phyloP scores from a whole-genome alignment of 2,329 filamentous ascomycete species.

The Zasmidium cellare region DNA sequence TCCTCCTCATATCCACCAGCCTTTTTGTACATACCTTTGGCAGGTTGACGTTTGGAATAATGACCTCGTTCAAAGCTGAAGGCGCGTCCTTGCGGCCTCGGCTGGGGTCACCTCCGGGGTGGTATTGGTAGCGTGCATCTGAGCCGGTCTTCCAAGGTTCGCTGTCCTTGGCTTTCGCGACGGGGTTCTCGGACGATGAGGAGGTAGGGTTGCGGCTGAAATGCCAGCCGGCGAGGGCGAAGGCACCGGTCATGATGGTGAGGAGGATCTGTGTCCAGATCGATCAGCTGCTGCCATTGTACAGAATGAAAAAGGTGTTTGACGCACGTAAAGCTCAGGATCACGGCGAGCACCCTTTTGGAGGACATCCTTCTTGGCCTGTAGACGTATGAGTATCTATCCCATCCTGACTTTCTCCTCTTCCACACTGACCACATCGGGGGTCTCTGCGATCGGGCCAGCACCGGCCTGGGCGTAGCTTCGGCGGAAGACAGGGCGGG shows the following conservation, averaged over 20 bases:
- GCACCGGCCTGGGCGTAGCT: conserved; percentile 44
- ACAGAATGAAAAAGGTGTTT: conserved; percentile 8
- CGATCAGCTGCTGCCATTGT: background rate
- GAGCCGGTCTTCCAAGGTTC: conserved; percentile 86
- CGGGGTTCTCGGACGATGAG: conserved; percentile 75
- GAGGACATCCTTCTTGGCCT: conserved; percentile 48
- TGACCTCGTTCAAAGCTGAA: conserved; percentile 90
- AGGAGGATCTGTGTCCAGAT: conserved; percentile 69
- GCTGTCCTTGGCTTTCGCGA: conserved; percentile 71
- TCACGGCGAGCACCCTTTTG: conserved; percentile 67
- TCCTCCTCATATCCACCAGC: background rate
- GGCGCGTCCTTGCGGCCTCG: conserved; percentile 82
- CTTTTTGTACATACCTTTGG: conserved; percentile 67
- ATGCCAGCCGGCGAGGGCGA: conserved; percentile 87
- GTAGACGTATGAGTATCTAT: background rate
- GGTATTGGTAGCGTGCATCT: conserved; percentile 63
- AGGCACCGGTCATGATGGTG: conserved; percentile 84
- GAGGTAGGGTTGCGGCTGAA: conserved; percentile 84
- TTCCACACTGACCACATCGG: conserved; percentile 28
- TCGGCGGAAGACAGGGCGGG: conserved; percentile 33
- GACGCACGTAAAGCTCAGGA: conserved; percentile 71
- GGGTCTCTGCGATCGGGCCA: conserved; percentile 42
- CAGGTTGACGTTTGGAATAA: conserved; percentile 89
- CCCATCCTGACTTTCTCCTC: background rate
- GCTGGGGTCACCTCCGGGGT: conserved; percentile 78